Percentiles rank a stretch among this genome's conserved stretches.
phyloP scores from a whole-genome alignment of 129 eudicot species.

The Artemisia argyi region DNA sequence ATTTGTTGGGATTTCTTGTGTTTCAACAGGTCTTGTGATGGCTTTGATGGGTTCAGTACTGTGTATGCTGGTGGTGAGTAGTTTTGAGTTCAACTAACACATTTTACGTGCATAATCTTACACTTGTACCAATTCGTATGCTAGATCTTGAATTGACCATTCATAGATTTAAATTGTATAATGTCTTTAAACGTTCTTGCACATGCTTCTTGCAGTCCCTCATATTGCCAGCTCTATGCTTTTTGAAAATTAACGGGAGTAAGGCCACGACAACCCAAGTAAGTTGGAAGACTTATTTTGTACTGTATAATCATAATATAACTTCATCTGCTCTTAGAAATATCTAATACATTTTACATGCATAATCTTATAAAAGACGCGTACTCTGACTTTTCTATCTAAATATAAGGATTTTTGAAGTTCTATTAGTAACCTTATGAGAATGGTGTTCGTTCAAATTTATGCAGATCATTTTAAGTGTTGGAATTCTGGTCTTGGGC shows the following conservation, averaged over 20 bases:
- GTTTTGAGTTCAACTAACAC: constrained; percentile 12
- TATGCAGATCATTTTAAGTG: constrained; percentile 53
- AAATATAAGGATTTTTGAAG: background rate
- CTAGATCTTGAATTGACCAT: background rate
- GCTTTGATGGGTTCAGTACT: constrained; percentile 67
- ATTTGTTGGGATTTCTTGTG: constrained; percentile 8
- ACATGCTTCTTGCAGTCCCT: constrained; percentile 53
- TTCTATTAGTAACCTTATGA: background rate
- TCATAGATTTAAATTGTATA: background rate
- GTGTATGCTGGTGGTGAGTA: constrained; percentile 59
- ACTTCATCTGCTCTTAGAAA: background rate
- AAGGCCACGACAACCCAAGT: constrained; percentile 81
- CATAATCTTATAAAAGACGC: background rate
- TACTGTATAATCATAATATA: background rate
- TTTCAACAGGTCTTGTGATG: constrained; percentile 62
- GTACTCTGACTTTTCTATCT: background rate
- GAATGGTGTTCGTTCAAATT: constrained; percentile 9
- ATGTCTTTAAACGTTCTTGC: background rate
- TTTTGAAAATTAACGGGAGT: constrained; percentile 57
- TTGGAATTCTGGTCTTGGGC: constrained; percentile 46
- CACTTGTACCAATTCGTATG: background rate
- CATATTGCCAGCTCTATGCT: constrained; percentile 77
- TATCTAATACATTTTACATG: background rate
- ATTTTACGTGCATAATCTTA: constrained; percentile 4
- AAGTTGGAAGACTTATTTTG: background rate